Percentiles rank a stretch among this genome's conserved stretches.
These are phyloP conservation scores for Eurotiales sp. DNA, from an alignment of 2,329 filamentous ascomycete species.

Conservation along the genomic window DNA sequence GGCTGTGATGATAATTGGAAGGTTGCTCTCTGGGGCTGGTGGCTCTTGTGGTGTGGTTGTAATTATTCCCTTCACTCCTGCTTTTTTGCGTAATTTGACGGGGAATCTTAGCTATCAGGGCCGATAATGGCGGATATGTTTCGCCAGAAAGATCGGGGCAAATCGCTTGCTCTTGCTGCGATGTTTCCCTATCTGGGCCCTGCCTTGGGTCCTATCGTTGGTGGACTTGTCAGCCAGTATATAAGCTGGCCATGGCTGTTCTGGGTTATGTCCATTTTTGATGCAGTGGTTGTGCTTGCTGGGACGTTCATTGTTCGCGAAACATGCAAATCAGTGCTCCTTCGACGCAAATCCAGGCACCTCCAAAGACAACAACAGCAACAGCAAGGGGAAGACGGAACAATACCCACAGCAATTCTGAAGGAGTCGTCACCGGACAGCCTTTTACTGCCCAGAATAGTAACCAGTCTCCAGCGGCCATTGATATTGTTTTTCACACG, in stretches of 20 bases:
- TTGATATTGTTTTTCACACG: not conserved
- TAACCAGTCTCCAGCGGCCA: not conserved
- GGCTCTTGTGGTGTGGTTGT: conserved; percentile 41
- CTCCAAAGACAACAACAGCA: conserved; percentile 24
- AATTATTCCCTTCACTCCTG: not conserved
- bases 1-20: conserved; percentile 55
- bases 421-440: not conserved
- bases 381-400: not conserved
- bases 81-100: not conserved
- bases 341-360: conserved; percentile 34
- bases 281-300: conserved; percentile 22
- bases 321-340: conserved; percentile 43
- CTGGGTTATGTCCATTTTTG: conserved; percentile 13
- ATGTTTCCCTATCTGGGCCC: conserved; percentile 13
- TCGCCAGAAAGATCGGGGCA: conserved; percentile 9
- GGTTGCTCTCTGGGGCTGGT: conserved; percentile 61
- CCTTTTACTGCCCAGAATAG: conserved; percentile 2
- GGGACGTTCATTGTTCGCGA: conserved; percentile 41
- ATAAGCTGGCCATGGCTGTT: conserved; percentile 14
- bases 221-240: conserved; percentile 11
- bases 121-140: conserved; percentile 13
- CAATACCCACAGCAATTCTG: not conserved
- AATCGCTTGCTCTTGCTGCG: conserved; percentile 12
- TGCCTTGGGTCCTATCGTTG: conserved; percentile 10
- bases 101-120: conserved; percentile 3